These are phyloP conservation scores for Hypomyces perniciosus DNA, from an alignment of 2,329 filamentous ascomycete species.

Conservation along the genomic window DNA sequence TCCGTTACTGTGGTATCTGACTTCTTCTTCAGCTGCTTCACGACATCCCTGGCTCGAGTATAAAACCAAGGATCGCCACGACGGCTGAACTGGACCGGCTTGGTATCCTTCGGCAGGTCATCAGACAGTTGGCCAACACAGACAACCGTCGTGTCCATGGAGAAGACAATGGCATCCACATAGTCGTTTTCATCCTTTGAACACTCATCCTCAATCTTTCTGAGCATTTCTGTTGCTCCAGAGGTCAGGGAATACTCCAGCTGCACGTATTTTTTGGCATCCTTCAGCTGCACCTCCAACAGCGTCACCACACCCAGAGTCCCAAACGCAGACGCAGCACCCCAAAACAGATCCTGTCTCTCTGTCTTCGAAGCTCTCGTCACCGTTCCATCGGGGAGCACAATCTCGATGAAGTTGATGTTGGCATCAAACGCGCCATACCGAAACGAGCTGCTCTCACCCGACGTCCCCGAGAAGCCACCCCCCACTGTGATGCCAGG, in stretches of 20 bases:
- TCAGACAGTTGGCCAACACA: constrained; percentile 55
- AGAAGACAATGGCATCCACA: constrained; percentile 64
- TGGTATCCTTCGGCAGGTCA: constrained; percentile 29
- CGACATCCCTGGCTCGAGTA: constrained; percentile 51
- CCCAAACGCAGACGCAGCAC: constrained; percentile 59
- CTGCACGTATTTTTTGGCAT: constrained; percentile 50
- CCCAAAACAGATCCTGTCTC: constrained; percentile 55
- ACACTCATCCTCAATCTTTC: constrained; percentile 40
- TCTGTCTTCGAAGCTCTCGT: constrained; percentile 48
- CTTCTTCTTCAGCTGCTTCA: constrained; percentile 22
- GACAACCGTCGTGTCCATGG: constrained; percentile 48
- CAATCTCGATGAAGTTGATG: constrained; percentile 57
- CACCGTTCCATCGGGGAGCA: constrained; percentile 55
- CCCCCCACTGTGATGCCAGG: constrained; percentile 67
- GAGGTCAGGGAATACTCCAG: constrained; percentile 48
- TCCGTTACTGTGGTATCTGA: constrained; percentile 33
- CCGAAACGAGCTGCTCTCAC: constrained; percentile 63
- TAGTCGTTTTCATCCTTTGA: constrained; percentile 48
- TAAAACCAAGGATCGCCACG: constrained; percentile 68
- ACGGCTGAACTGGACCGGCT: constrained; percentile 46
- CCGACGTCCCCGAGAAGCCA: constrained; percentile 60
- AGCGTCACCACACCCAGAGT: constrained; percentile 62
- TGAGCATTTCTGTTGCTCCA: constrained; percentile 32
- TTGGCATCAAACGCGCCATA: constrained; percentile 61
- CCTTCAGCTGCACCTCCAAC: constrained; percentile 53